Conservation (phyloP, 106 monocot genomes). For the Gastrodia elata region DNA sequence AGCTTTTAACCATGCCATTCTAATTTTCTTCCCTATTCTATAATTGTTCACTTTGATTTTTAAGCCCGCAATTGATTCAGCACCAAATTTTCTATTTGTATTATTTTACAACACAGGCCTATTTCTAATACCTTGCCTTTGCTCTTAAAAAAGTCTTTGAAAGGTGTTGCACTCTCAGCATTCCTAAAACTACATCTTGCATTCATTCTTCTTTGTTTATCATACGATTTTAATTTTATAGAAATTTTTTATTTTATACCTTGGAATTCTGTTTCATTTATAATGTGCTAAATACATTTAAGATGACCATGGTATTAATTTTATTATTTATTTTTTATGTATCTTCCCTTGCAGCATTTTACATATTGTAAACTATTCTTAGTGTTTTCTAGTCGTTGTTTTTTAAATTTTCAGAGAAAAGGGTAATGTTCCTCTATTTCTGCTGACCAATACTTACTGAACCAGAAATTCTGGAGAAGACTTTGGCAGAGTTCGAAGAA, state of each 20-base stretch:
- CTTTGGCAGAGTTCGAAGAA: conserved; percentile 15
- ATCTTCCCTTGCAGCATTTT: not conserved
- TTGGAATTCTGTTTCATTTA: not conserved
- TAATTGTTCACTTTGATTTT: not conserved
- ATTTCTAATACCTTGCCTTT: not conserved
- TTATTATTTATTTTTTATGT: not conserved
- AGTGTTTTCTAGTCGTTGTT: not conserved
- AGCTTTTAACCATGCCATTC: not conserved
- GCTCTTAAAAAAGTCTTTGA: too few relatives aligned
- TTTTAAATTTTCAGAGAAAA: not conserved
- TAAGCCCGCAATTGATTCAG: not conserved
- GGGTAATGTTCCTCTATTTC: not conserved
- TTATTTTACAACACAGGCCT: not conserved
- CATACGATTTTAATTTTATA: not conserved
- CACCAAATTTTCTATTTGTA: not conserved
- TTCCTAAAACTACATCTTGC: not conserved
- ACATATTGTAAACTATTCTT: not conserved
- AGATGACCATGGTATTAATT: not conserved
- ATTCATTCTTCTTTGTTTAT: not conserved
- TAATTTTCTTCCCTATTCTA: not conserved
- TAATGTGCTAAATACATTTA: not conserved
- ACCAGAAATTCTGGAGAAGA: conserved; percentile 19
- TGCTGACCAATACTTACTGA: not conserved
- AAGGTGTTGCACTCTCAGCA: not conserved
- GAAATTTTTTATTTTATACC: not conserved